Conservation (phyloP, 2,329 filamentous ascomycete genomes). For the Rachicladosporium sp. region DNA sequence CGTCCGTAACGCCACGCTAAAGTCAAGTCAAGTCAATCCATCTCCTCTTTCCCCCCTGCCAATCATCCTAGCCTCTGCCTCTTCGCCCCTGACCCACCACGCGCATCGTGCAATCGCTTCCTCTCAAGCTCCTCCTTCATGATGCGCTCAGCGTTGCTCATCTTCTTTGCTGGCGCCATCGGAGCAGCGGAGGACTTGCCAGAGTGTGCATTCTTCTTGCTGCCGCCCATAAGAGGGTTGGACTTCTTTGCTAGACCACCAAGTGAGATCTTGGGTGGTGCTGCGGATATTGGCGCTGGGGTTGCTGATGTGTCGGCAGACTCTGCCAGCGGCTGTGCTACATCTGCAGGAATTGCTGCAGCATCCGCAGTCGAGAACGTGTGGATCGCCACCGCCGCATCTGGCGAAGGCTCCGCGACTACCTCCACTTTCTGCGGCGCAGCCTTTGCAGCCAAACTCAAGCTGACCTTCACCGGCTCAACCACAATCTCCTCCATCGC, state of each 20-base stretch:
- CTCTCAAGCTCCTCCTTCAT: conserved; percentile 53
- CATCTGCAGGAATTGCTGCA: conserved; percentile 1
- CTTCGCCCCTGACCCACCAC: conserved; percentile 14
- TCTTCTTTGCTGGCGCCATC: conserved; percentile 58
- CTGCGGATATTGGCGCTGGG: conserved; percentile 14
- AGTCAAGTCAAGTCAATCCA: conserved; percentile 1
- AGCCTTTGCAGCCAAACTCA: conserved; percentile 21
- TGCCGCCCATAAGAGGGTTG: conserved; percentile 23
- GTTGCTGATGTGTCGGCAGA: conserved; percentile 1
- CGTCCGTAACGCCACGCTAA: conserved; percentile 5
- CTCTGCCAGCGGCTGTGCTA: neutral
- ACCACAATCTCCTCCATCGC: conserved; percentile 13
- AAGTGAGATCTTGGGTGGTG: conserved; percentile 44
- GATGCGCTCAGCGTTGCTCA: conserved; percentile 77
- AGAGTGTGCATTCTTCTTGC: conserved; percentile 62
- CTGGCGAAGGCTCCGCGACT: conserved; percentile 6
- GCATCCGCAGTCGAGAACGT: conserved; percentile 17
- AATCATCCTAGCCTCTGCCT: conserved; percentile 13
- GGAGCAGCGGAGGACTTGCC: conserved; percentile 49
- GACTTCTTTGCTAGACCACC: conserved; percentile 43
- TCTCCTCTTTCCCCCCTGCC: conserved; percentile 5
- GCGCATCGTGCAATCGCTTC: conserved; percentile 24
- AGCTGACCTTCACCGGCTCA: conserved; percentile 24
- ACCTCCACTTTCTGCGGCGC: conserved; percentile 9
- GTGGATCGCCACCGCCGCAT: conserved; percentile 17